A percentile compares a stretch with the other conserved stretches of the same genome.
These are phyloP conservation scores for Dendrobium huoshanense DNA, from an alignment of 106 monocot genomes.

Conservation along the genomic window DNA sequence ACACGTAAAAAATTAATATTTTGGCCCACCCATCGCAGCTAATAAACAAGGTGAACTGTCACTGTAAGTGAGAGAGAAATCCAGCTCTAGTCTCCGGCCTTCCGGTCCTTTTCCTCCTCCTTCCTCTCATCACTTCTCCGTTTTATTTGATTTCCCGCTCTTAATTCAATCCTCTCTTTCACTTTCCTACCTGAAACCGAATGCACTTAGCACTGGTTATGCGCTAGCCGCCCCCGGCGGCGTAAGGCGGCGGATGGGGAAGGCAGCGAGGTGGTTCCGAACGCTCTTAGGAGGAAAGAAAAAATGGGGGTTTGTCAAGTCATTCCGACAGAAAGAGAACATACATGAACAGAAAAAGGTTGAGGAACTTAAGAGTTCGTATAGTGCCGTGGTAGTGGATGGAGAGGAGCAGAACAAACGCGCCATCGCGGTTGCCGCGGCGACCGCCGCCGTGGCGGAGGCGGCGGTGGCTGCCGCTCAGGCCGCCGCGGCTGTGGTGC, in stretches of 20 bases:
- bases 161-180: not conserved
- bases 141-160: not conserved
- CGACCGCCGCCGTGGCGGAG: slow-evolving; percentile 73
- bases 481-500: slow-evolving; percentile 68
- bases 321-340: slow-evolving; percentile 46
- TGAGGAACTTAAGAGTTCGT: slow-evolving; percentile 13
- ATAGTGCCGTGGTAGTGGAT: slow-evolving; percentile 3
- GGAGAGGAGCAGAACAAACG: slow-evolving; percentile 30
- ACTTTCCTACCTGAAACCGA: not conserved
- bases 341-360: slow-evolving; percentile 2
- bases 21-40: not conserved
- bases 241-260: slow-evolving; percentile 29
- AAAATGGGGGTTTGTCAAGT: slow-evolving; percentile 44
- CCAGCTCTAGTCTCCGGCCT: not conserved
- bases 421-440: slow-evolving; percentile 36
- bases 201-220: not conserved
- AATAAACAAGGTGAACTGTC: not conserved
- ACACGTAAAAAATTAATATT: not conserved
- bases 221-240: not conserved
- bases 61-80: not conserved
- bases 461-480: slow-evolving; percentile 82
- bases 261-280: slow-evolving; percentile 15
- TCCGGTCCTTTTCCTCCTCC: not conserved
- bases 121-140: not conserved
- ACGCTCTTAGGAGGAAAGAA: slow-evolving; percentile 14